Evolutionary conservation across 2,329 filamentous ascomycete genomes (phyloP), one percentile per base, ranked within the genome.

Genomic region (Ophiosphaerella narmari): DNA sequence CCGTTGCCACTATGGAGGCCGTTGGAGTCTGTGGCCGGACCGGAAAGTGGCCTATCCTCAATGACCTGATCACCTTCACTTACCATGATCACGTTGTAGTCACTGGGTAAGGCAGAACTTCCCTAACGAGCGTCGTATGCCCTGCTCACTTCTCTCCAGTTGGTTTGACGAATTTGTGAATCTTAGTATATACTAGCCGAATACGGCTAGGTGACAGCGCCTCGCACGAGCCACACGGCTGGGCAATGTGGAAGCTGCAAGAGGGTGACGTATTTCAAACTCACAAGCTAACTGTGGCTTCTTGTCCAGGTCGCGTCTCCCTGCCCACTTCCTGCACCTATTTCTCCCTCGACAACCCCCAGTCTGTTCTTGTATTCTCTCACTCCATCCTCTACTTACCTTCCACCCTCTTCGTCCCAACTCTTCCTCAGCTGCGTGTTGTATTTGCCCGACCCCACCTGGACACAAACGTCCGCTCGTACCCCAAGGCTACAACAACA

Each of bases 241-340:
- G 29, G 11, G 7, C 40, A 24, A 33, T 46, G 32, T 32, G 39
- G 42, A 48, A 50, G 48, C 55, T 60, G 52, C 50, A 49, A 43
- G 29, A 35, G 45, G 55, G 65, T 68, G 63, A 67, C 66, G 66
- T 71, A 70, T 61, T 62, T 65, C 26, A 29, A 29, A 50, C 59
- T 63, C 61, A 61, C 60, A 53, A 62, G 65, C 67, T 59, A 66
- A 60, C 49, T 50, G 51, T 54, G 57, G 57, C 50, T 60, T 52
- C 56, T 59, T 39, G 59, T 50, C 46, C 45, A 57, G 59, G 52
- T 58, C 50, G 57, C 53, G 45, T 58, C 41, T 53, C 53, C 50
- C 43, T 48, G 45, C 47, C 55, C 50, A 53, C 59, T 54, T 48
- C 51, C 50, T 47, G 50, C 48, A 56, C 49, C 26, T 29, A 9